A percentile compares a stretch with the other conserved stretches of the same genome.
Conservation (phyloP, 2,329 filamentous ascomycete genomes). For the Fusarium sp. region DNA sequence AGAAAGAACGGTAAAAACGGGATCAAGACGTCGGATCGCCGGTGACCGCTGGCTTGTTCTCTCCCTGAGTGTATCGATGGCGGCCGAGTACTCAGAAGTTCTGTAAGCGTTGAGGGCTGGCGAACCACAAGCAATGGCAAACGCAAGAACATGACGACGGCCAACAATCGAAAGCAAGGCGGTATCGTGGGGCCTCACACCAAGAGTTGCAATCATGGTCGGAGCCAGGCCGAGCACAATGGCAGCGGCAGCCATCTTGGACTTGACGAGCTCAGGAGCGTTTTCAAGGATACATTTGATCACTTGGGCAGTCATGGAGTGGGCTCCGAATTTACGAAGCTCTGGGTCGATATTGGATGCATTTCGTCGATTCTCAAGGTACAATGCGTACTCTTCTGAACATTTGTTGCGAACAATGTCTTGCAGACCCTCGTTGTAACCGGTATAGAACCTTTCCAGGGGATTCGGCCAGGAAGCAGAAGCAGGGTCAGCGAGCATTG, state of each 20-base stretch:
- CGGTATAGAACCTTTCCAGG: constrained; percentile 10
- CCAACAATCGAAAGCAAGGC: constrained; percentile 22
- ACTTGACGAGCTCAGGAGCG: constrained; percentile 22
- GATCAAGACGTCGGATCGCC: constrained; percentile 13
- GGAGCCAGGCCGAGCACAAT: constrained; percentile 24
- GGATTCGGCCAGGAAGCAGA: constrained; percentile 11
- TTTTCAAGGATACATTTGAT: constrained; percentile 21
- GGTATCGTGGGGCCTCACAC: constrained; percentile 19
- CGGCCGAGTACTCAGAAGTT: constrained; percentile 17
- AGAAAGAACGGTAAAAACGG: constrained; percentile 8
- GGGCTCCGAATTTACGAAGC: not conserved
- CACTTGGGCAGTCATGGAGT: constrained; percentile 6
- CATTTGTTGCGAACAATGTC: constrained; percentile 16
- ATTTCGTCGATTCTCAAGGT: constrained; percentile 1
- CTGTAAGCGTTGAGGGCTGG: constrained; percentile 27
- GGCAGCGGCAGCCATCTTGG: constrained; percentile 29
- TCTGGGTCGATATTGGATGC: not conserved
- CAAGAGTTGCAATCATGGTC: constrained; percentile 21
- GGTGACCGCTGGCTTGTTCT: constrained; percentile 2
- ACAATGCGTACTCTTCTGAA: constrained; percentile 9
- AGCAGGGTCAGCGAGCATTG: constrained; percentile 3
- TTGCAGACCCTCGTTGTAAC: constrained; percentile 10
- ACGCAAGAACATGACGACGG: constrained; percentile 21
- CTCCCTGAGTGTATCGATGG: constrained; percentile 24
- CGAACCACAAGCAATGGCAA: constrained; percentile 22